These are phyloP conservation scores for Apiospora aurea DNA, from an alignment of 2,329 filamentous ascomycete genomes.

Conservation along the genomic window DNA sequence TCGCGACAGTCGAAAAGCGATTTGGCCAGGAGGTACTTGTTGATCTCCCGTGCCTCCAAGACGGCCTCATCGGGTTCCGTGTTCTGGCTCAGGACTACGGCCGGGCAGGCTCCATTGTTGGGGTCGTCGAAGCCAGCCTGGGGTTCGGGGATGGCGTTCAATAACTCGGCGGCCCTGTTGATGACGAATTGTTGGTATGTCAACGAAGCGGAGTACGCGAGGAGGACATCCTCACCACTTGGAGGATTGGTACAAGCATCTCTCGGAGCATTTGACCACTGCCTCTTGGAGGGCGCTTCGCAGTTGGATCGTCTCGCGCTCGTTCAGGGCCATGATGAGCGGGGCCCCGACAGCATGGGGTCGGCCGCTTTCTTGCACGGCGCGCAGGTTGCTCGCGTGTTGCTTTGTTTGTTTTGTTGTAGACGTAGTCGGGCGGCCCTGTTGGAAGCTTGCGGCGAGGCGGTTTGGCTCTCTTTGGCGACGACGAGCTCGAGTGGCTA, in stretches of 20 bases:
- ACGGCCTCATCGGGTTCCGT: conserved; percentile 74
- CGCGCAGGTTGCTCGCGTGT: background rate
- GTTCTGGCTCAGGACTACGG: conserved; percentile 61
- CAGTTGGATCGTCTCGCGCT: conserved; percentile 68
- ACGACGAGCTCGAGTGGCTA: background rate
- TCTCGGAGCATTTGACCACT: conserved; percentile 88
- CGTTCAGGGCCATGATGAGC: conserved; percentile 58
- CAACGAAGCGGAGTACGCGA: conserved; percentile 24
- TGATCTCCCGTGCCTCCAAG: conserved; percentile 80
- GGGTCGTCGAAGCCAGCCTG: conserved; percentile 40
- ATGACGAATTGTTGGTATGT: conserved; percentile 31
- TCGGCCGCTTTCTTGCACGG: background rate
- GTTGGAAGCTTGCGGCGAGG: background rate
- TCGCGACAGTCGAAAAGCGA: conserved; percentile 95
- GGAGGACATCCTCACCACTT: conserved; percentile 77
- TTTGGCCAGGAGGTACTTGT: conserved; percentile 88
- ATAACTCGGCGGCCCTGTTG: conserved; percentile 87
- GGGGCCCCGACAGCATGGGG: conserved; percentile 4
- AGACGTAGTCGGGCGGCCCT: background rate
- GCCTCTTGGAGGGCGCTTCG: conserved; percentile 82
- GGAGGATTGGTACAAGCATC: conserved; percentile 93
- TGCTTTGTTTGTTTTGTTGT: background rate
- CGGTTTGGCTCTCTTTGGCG: background rate
- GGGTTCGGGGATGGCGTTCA: conserved; percentile 77
- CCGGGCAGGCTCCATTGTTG: conserved; percentile 50